Evolutionary conservation across 768 basidiomycete genomes (phyloP).

Genomic region (Wakefieldia striispora): DNA sequence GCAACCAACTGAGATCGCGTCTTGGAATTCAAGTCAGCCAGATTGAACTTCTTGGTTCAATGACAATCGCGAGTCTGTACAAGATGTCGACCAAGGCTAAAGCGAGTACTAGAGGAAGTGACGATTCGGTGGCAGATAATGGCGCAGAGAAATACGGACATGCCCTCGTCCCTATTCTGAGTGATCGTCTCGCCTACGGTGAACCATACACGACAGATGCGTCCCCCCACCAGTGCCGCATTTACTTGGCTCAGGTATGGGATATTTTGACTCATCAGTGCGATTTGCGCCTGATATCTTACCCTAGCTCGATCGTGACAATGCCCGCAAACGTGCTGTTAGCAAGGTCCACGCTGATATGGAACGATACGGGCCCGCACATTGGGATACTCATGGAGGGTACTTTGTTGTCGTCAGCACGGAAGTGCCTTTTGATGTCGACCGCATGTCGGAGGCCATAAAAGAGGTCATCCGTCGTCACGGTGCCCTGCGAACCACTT

Average conservation of each 20-base stretch:
- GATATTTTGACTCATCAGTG: neutral
- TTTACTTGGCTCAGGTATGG: slow-evolving; percentile 33
- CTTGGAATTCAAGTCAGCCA: slow-evolving; percentile 25
- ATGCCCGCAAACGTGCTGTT: slow-evolving; percentile 26
- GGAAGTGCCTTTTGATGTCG: slow-evolving; percentile 25
- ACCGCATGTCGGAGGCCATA: slow-evolving; percentile 27
- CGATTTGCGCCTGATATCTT: neutral
- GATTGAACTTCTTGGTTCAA: slow-evolving; percentile 22
- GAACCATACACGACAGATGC: slow-evolving; percentile 30
- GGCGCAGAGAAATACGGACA: slow-evolving; percentile 29
- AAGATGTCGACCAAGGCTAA: slow-evolving; percentile 22
- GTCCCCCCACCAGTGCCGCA: slow-evolving; percentile 26
- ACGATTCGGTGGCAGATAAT: slow-evolving; percentile 15
- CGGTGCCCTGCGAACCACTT: slow-evolving; percentile 28
- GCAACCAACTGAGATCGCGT: slow-evolving; percentile 22
- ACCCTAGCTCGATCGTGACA: slow-evolving; percentile 27
- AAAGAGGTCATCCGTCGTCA: slow-evolving; percentile 28
- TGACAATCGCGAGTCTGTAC: slow-evolving; percentile 24
- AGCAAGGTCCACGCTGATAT: slow-evolving; percentile 29
- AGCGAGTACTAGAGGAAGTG: slow-evolving; percentile 1
- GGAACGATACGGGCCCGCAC: slow-evolving; percentile 32
- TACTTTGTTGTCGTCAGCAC: slow-evolving; percentile 16
- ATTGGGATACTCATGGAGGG: slow-evolving; percentile 33
- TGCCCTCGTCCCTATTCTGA: slow-evolving; percentile 28
- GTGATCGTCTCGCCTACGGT: slow-evolving; percentile 31